Base-by-base conservation (phyloP, 257 asterid species). In the Solanum neorickii region DNA sequence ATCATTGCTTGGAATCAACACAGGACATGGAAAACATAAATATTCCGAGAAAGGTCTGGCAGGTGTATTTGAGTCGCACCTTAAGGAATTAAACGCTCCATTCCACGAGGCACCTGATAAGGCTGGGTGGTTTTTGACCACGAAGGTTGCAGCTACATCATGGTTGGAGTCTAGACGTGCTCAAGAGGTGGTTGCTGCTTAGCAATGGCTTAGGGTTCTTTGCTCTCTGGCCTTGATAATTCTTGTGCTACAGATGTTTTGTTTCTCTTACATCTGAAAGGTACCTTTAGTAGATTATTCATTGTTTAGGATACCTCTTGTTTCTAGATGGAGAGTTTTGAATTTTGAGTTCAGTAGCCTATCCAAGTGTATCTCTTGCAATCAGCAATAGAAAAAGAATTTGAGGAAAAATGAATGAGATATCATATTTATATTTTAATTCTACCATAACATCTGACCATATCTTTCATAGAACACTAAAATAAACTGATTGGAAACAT, bases 11-110 rank as follows among this genome's bases (percentile, higher is more conserved):
- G 99, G 99, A 88, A 97, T 97, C 83, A 94, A 95, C 89, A 96
- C 99, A 7, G 99, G 99, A 11, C 99, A 95, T 33, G 98, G 99
- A 75, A 97, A 96, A 83, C 99, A 96, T 87, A 96, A 91, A 59
- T 95, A 90, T 89, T 96, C 99, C 0, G 98, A 95, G 87, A 95
- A 92, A 87, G 98, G 98, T 15, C 87, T 97, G 74, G 96, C 96
- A 0, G 93, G 94, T 16, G 90, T 89, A 60, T 94, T 97, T 78
- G 98, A 91, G 92, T 90, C 93, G 7, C 99, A 93, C 89, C 89
- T 97, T 90, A 93, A 92, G 93, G 97, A 95, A 88, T 92, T 96
- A 7, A 91, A 92, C 62, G 96, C 99, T 66, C 99, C 99, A 3
- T 97, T 97, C 88, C 98, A 94, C 14, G 98, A 96, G 91, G 95